Base-by-base conservation (phyloP, 1,284 basidiomycete genomes). In the Moesziomyces aphidis region DNA sequence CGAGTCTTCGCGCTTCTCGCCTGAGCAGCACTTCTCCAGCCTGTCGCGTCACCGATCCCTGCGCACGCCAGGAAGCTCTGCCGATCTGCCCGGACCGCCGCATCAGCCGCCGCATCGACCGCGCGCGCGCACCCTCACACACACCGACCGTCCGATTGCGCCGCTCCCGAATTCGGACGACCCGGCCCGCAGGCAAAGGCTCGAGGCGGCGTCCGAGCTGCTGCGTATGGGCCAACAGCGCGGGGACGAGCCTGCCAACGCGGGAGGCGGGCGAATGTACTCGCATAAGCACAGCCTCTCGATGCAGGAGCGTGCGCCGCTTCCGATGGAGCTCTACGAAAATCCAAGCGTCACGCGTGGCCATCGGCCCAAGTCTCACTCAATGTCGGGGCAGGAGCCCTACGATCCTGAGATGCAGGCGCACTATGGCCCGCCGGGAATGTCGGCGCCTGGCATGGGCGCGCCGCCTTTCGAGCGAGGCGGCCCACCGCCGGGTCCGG, bases 61-160 rank as follows among this genome's bases (percentile, higher is more conserved):
- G 53, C 61, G 72, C 21, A 73, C 61, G 9, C 64, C 63, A 4
- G 71, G 64, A 19, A 21, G 57, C 4, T 70, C 67, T 21, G 67
- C 61, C 31, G 51, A 70, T 45, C 36, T 70, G 53, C 57, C 61
- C 17, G 60, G 60, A 13, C 58, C 65, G 13, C 49, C 58, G 15
- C 39, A 28, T 42, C 55, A 39, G 48, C 58, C 51, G 22, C 42
- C 36, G 19, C 53, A 51, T 43, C 64, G 76, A 47, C 76, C 73
- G 28, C 67, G 76, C 15, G 76, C 76, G n/a, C 56, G 72, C 17
- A 78, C 76, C 1, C 28, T 78, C 56, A 75, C 76, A 4, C 62
- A 70, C 31, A 50, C 61, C 4, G 76, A 76, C 26, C 68, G 76
- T 31, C 73, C 68, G 5, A 78, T 78, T 43, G 76, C 76, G 19